Evolutionary conservation across 148 eudicot genomes (phyloP).

Genomic region (Chenopodium berlandieri): DNA sequence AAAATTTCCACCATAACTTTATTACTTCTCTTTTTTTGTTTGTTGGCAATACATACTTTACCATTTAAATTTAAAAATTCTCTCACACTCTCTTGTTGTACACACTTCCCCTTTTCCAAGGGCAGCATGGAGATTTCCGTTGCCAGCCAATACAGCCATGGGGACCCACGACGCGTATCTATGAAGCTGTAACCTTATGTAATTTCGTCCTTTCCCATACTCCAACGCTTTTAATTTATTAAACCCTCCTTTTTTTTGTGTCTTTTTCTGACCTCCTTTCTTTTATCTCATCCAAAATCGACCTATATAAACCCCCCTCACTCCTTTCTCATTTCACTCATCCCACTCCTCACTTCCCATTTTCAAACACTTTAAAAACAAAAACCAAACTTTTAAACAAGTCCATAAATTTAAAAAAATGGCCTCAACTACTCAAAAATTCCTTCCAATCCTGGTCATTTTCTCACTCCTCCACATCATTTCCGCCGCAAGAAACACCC

Average conservation of each 20-base stretch:
- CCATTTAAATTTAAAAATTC: too few species aligned
- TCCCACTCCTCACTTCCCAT: not conserved
- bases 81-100: not conserved
- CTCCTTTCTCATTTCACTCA: not conserved
- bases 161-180: conserved; percentile 18
- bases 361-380: not conserved
- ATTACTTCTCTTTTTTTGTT: too few species aligned
- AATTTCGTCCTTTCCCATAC: not conserved
- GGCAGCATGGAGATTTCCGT: not conserved
- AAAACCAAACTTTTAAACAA: not conserved
- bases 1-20: too few species aligned
- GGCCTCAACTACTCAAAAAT: conserved; percentile 9
- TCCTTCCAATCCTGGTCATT: conserved; percentile 5
- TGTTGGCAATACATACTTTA: too few species aligned
- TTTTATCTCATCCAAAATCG: not conserved
- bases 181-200: conserved; percentile 28
- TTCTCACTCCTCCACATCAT: conserved; percentile 14
- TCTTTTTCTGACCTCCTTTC: conserved; percentile 4
- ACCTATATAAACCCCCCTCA: conserved; percentile 11
- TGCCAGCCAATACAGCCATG: conserved; percentile 14
- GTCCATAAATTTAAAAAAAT: not conserved
- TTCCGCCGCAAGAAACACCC: conserved; percentile 3
- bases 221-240: too few species aligned
- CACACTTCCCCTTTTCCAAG: not conserved
- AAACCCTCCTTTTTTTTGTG: not conserved